A percentile compares a stretch with the other conserved stretches of the same genome.
phyloP scores from a whole-genome alignment of 2,329 filamentous ascomycete species.

The Cordyceps tenuipes region DNA sequence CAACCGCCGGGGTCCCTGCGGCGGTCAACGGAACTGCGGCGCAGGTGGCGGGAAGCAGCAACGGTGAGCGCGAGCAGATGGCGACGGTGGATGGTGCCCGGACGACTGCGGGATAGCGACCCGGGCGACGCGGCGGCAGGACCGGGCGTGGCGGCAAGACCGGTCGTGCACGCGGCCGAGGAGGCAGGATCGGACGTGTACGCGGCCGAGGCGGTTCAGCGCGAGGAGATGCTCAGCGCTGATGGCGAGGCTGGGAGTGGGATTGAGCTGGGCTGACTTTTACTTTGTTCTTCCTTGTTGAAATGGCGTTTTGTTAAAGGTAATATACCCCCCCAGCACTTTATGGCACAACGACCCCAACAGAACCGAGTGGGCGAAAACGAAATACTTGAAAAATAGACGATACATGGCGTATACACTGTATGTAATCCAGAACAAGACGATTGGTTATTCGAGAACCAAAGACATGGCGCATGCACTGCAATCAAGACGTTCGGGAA shows the following conservation, averaged over 20 bases:
- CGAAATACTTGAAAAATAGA: neutral
- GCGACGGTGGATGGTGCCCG: neutral
- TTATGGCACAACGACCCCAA: neutral
- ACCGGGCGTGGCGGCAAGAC: neutral
- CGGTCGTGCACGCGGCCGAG: neutral
- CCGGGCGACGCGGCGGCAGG: neutral
- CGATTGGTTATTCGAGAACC: neutral
- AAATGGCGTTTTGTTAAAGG: neutral
- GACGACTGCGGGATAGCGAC: constrained; percentile 1
- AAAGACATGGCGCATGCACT: neutral
- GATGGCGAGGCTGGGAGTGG: neutral
- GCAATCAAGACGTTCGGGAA: neutral
- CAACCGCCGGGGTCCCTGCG: neutral
- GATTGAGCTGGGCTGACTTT: neutral
- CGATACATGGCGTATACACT: neutral
- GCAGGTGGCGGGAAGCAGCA: neutral
- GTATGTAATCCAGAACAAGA: too few species aligned
- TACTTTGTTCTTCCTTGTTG: neutral
- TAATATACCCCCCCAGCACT: neutral
- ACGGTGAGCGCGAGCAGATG: neutral
- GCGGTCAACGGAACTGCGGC: neutral
- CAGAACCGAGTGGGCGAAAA: neutral
- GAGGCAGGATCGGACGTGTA: neutral
- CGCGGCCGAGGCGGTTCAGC: neutral
- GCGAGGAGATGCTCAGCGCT: neutral